Evolutionary conservation across 192 early-diverging fungal genomes (phyloP), one percentile per base, ranked within the genome.

Genomic region (Radiomyces spectabilis): DNA sequence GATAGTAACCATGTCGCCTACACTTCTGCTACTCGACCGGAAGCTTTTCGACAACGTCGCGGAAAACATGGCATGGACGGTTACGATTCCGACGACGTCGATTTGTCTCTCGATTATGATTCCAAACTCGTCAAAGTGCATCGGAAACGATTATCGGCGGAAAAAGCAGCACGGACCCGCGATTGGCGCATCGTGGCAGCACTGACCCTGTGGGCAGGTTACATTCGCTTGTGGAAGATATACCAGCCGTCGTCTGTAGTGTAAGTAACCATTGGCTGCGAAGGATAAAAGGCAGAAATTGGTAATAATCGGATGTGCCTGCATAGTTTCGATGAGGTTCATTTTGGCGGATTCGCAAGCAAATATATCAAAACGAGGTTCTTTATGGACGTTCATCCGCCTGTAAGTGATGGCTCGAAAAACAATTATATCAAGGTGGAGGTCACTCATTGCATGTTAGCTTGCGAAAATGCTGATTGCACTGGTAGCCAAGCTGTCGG

Each of bases 341-440:
- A 98, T 51, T 98, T 98, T 76, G 95, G 95, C 53, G 95, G 95
- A 54, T 98, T 95, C 64, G 95, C 94, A 47, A 55, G 53, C 37
- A 78, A 84, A 65, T 97, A 97, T 65, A 76, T 97, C 53, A 85
- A 83, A 34, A 77, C 87, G 19, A 84, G 86, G 27, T 97, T 90
- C 67, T 95, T 84, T 66, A 95, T 97, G 75, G 94, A 97, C 57
- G 88, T 95, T 5, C 94, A 97, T 55, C 94, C 94, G 26, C 92
- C 91, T 15, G 81, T 94, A 50, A 91, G 92, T 40, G 89, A 18
- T 42, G 5, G 5, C n/a, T 21, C n/a, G n/a, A n/a, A n/a, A n/a
- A n/a, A n/a, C n/a, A n/a, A n/a, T n/a, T n/a, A n/a, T n/a, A n/a
- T n/a, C n/a, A n/a, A n/a, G n/a, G n/a, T n/a, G n/a, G n/a, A n/a